Evolutionary conservation across 1,284 basidiomycete species (phyloP), one percentile per base, ranked within the genome.

Genomic region (Phenoliferia sp.): DNA sequence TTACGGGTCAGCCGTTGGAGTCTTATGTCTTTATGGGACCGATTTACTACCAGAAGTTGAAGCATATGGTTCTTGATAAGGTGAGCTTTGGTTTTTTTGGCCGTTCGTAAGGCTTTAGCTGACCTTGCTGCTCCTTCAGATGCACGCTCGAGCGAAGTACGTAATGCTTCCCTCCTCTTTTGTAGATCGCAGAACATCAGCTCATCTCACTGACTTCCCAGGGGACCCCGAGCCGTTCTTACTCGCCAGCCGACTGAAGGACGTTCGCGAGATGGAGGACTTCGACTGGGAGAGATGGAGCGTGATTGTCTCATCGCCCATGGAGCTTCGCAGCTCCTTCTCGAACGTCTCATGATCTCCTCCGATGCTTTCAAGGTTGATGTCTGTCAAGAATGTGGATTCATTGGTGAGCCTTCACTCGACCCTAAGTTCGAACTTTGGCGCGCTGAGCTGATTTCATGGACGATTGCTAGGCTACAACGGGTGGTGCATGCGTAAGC

Each of bases 161-260:
- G 83, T 68, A 3, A 6, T 34, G 12, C 28, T 2, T 55, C 1
- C 26, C 9, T 16, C 28, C 31, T 59, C 44, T 10, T 12, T 31
- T 1, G 31, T 32, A n/a, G 16, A 10, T 1, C 7, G 26, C 19
- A 22, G 16, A 19, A 32, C 55, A 7, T 29, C 4, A n/a, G 3
- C 52, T 55, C 19, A 3, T n/a, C 32, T 59, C 57, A 31, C 59
- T 32, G 17, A 33, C 48, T 48, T 68, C 62, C 68, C 79, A 91
- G 92, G 74, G 96, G 96, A 29, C 96, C 96, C 50, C 88, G 94
- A 75, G 96, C 96, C 6, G 95, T 94, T 19, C 82, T 99, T 60
- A 99, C 96, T 2, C 88, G 96, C 35, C 96, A 99, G 80, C 96
- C 96, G 1, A 99, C 96, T 1, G 96, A 99, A 81, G 96, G 96